Evolutionary conservation across 2,329 filamentous ascomycete genomes (phyloP), one percentile per base, ranked within the genome.

Genomic region (Sclerotinia minor): DNA sequence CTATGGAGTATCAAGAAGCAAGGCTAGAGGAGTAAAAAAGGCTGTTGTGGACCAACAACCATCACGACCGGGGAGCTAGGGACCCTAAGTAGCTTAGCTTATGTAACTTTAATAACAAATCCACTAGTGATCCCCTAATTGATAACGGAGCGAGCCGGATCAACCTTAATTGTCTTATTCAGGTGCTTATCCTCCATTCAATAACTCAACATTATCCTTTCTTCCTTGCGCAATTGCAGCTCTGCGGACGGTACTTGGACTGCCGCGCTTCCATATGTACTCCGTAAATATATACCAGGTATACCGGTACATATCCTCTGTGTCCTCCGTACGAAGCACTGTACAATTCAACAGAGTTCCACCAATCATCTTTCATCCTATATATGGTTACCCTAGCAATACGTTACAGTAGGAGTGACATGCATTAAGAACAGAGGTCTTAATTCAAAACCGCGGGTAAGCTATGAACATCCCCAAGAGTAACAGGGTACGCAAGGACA

Each of bases 91-190:
- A 19, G 63, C 38, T 15, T 17, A 21, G 19, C 0, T 61, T 61
- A 61, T 61, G 59, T 61, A 49, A 55, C 24, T 19, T 44, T 24
- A 24, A 35, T 5, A 24, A 44, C 19, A 47, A 50, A 26, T 47
- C 32, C 32, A 35, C 32, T 35, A 6, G 32, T 35, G 32, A 35
- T 35, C 44, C 26, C 52, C 41, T 26, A 24, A 29, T 58, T 41
- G 15, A 57, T 38, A 58, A 47, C 52, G 41, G 64, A 65, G 44
- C 64, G 64, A 65, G 53, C 64, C 64, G 64, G 17, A 65, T 38
- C 52, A 57, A 32, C 52, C 59, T 50, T 50, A 26, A 38, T 50
- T 61, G 8, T 17, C 59, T 26, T 19, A 35, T 38, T n/a, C 8
- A 32, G 45, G 29, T 35, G 29, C 21, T 61, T 38, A 49, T 8